Base-by-base conservation (phyloP, 768 basidiomycete species). In the Suillus weaverae region DNA sequence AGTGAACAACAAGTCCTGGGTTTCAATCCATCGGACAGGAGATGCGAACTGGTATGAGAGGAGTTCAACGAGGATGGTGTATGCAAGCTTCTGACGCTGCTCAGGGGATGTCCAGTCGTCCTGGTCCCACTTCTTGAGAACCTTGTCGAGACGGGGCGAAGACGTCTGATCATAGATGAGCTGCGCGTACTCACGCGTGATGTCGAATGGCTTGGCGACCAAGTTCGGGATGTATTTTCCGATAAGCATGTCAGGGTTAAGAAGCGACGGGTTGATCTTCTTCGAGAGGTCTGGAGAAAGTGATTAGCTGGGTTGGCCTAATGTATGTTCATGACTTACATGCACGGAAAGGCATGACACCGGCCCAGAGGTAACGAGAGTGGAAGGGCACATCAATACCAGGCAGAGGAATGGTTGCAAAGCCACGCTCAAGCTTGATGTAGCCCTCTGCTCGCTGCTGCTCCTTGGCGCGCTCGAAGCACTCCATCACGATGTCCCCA, bases 371-470 rank as follows among this genome's bases (percentile, higher is more conserved):
- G 79, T 99, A 99, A 65, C 96, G 91, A 4, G 97, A 99, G 77
- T 99, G 97, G 92, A 99, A 99, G 5, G 97, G 97, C 1, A 99
- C 97, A 71, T 99, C 97, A 70, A 99, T 98, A 66, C 97, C 97
- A 44, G 96, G 94, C 44, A 97, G 84, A 48, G 94, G 95, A 64
- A 96, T 96, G 22, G 95, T 95, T 0, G 97, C 97, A 70, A 95
- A 97, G 9, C 97, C 97, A 71, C 97, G 92, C 70, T 99, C 97
- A 60, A 99, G 88, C 71, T 90, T 91, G 80, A 99, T 94, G 70
- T 92, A 87, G 9, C 96, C 97, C 65, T 95, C 91, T 26, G 84
- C 81, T 71, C 86, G 84, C 75, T 96, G 90, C 71, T 91, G 88
- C 63, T 90, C 90, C 60, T 87, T 80, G 4, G 95, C 92, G 62